Base-by-base conservation (phyloP, 2,329 filamentous ascomycete species). In the Monilinia fructicola region DNA sequence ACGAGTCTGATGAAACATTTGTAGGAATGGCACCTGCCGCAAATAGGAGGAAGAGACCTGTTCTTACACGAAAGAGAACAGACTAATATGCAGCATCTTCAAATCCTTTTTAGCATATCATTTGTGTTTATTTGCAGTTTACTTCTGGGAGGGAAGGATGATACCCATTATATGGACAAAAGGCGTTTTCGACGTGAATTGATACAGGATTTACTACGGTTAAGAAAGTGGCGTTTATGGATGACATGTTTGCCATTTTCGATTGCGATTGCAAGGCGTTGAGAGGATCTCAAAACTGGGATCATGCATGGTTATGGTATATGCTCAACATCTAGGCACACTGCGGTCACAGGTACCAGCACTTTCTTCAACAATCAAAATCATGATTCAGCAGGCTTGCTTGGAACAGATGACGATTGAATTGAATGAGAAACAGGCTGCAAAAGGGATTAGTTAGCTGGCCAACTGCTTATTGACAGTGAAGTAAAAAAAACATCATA, bases 1-100 rank as follows among this genome's bases (percentile, higher is more conserved):
- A 69, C 44, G 70, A 72, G 18, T 67, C 60, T 40, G 71, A 74
- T 59, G 70, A 75, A 66, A 63, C 59, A 7, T 74, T 73, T 44
- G 70, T 72, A 0, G 72, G 73, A n/a, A 73, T 73, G 71, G 67
- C 55, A 31, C 64, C 64, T 26, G 64, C 38, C 38, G 35, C 64
- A 21, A 65, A 35, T 54, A 53, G 64, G 46, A 65, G 64, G 46
- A 65, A 61, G 26, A 53, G 55, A 46, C 55, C 64, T 23, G 64
- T 60, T 44, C 46, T 53, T 6, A 26, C 55, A 10, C 23, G 55
- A 18, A 65, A 65, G 46, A 65, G 54, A 59, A 65, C 64, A 26
- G 58, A 42, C 28, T 65, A n/a, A 53, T 46, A 48, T n/a, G 64
- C 21, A 28, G 40, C n/a, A 59, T 53, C 14, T 44, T n/a, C 9